Evolutionary conservation across 768 basidiomycete genomes (phyloP), one percentile per base, ranked within the genome.

Genomic region (Agaricus blazei): DNA sequence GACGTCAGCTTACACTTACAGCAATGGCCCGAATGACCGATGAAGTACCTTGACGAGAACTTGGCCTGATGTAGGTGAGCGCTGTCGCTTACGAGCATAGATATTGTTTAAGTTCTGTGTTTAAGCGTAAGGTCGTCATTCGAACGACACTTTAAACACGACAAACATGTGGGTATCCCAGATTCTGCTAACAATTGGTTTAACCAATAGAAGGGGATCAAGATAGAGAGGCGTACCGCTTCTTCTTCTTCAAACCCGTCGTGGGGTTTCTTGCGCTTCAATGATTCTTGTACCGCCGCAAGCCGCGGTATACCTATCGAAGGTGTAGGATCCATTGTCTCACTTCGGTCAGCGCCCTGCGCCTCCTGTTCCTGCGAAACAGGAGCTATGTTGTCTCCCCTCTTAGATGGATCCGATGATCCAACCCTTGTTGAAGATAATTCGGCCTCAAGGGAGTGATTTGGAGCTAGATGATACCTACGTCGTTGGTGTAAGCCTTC

Each of bases 81-180:
- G 65, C 52, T 68, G 65, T 36, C 72, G 65, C 52, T 75, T 75
- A 51, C 67, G 65, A 9, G 78, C 77, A 59, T 80, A 79, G 52
- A 79, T 75, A 52, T 75, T 68, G 3, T 70, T 66, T n/a, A 78
- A 70, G 53, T 80, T 79, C 78, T 80, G 57, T 8, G 26, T 9
- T 23, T 38, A 36, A 34, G 60, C 27, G 48, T 54, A 7, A 56
- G 51, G 15, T 15, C 14, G 8, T 46, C 24, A 34, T 24, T 24
- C 5, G 29, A 40, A 26, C 29, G 23, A 43, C 7, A n/a, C 15
- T 15, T 29, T 7, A 5, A 23, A 28, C 37, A 41, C 52, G 27
- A 55, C 72, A 63, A 51, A 80, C 78, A 64, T 74, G 66, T 57
- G 78, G 78, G 57, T 80, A 80, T 9, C 68, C 76, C 29, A 70